Evolutionary conservation across 2,329 filamentous ascomycete species (phyloP), one percentile per base, ranked within the genome.

Genomic region (Pseudogymnoascus sp.): DNA sequence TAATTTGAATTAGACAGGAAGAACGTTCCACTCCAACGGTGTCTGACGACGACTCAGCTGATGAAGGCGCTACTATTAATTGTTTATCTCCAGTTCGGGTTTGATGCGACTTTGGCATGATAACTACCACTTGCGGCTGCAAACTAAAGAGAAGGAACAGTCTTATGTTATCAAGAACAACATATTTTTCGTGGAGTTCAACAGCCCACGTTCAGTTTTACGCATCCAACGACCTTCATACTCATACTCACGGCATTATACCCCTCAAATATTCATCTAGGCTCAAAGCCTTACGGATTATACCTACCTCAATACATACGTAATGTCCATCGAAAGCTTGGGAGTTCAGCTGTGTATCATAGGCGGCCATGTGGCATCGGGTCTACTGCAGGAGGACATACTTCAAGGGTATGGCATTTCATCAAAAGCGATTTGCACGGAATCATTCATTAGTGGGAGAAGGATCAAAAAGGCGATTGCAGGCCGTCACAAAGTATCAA

Each of bases 31-130:
- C 51, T 10, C 72, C 72, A 39, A 69, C 70, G 21, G 65, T 73
- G 34, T 74, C 73, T 12, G 73, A 74, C 26, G 69, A 71, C 64
- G 71, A 71, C 62, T 72, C 70, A 60, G 68, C 47, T n/a, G 71
- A 73, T 60, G 72, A 73, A 45, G 68, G 69, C 61, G 67, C 67
- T 23, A 71, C 71, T 36, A 65, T 73, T 31, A 69, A 73, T 61
- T 68, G 68, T 62, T 70, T 73, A 47, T 73, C 71, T 60, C 71
- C 72, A 42, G 69, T 66, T 62, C 67, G 71, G 16, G 51, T 57
- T 57, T 57, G 29, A 57, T 57, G 51, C 51, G 29, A 57, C 51
- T 34, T 57, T 34, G 29, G 29, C 51, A 57, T 14, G 51, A 34
- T 34, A 34, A 54, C 51, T 34, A 54, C 23, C 47, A 54, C 23